Percentiles rank a stretch among this genome's conserved stretches.
Conservation (phyloP, 768 basidiomycete genomes). For the Xerocomus brunneocitrinus region DNA sequence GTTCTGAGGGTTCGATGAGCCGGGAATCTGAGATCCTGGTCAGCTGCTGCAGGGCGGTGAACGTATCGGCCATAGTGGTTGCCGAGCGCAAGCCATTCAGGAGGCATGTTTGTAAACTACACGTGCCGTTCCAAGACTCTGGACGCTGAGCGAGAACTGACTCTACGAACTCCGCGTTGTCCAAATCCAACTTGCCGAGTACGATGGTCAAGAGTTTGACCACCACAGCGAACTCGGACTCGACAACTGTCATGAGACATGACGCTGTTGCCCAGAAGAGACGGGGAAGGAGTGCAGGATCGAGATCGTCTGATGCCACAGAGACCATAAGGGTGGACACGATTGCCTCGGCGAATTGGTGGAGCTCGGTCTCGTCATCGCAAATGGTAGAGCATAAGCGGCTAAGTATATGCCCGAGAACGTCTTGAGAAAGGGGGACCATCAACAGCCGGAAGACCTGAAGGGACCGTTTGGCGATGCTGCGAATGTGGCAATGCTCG, state of each 20-base stretch:
- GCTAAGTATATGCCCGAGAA: conserved; percentile 75
- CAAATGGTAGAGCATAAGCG: conserved; percentile 82
- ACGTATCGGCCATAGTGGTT: conserved; percentile 58
- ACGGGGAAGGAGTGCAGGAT: conserved; percentile 65
- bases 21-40: conserved; percentile 55
- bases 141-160: conserved; percentile 67
- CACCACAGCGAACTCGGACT: conserved; percentile 70
- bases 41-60: conserved; percentile 62
- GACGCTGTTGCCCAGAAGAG: conserved; percentile 86
- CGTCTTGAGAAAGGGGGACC: conserved; percentile 62
- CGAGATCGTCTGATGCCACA: conserved; percentile 51
- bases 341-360: conserved; percentile 80
- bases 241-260: conserved; percentile 76
- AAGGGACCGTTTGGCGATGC: conserved; percentile 81
- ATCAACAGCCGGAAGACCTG: conserved; percentile 84
- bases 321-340: conserved; percentile 68
- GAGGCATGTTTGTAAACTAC: conserved; percentile 65
- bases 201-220: conserved; percentile 62
- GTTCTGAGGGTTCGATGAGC: conserved; percentile 66
- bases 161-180: conserved; percentile 64
- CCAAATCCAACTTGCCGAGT: conserved; percentile 64
- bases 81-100: conserved; percentile 80
- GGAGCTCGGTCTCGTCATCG: conserved; percentile 69
- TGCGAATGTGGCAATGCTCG: conserved; percentile 80
- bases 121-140: conserved; percentile 60